phyloP scores from a whole-genome alignment of 2,329 filamentous ascomycete species.

The Diaporthe citri region DNA sequence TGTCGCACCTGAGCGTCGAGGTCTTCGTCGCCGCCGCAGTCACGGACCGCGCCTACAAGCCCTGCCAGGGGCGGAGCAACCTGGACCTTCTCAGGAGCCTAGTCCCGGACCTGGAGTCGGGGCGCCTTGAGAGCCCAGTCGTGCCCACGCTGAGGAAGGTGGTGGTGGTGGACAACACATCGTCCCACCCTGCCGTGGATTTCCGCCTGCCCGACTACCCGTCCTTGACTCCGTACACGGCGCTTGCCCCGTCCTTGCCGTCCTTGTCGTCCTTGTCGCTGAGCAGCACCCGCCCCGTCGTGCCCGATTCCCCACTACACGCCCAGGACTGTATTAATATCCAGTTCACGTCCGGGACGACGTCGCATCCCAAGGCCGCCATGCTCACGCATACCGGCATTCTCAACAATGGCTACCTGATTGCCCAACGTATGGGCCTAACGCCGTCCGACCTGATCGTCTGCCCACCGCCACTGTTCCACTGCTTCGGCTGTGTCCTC shows the following conservation, averaged over 20 bases:
- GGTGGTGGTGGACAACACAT: conserved; percentile 83
- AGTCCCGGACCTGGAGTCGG: conserved; percentile 55
- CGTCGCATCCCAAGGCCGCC: conserved; percentile 89
- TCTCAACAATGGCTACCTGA: conserved; percentile 90
- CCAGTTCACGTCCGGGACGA: conserved; percentile 97
- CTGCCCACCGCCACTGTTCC: conserved; percentile 87
- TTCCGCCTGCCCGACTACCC: conserved; percentile 59
- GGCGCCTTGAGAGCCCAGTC: conserved; percentile 54
- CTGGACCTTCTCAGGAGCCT: conserved; percentile 60
- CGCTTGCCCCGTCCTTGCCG: conserved; percentile 47
- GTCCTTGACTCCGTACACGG: conserved; percentile 60
- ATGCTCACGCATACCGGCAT: conserved; percentile 89
- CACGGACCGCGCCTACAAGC: conserved; percentile 81
- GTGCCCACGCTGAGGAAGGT: conserved; percentile 80
- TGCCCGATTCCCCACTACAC: conserved; percentile 61
- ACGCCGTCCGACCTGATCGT: conserved; percentile 80
- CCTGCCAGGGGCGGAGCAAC: conserved; percentile 67
- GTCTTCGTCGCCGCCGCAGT: conserved; percentile 89
- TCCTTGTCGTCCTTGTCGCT: conserved; percentile 32
- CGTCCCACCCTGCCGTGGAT: conserved; percentile 56
- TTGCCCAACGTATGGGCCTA: conserved; percentile 87
- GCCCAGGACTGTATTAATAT: conserved; percentile 88
- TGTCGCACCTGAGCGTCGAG: conserved; percentile 79
- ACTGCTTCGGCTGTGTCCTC: conserved; percentile 91
- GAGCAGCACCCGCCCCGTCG: conserved; percentile 50